Evolutionary conservation across 2,329 filamentous ascomycete genomes (phyloP).

Genomic region (Coleophoma cylindrospora): DNA sequence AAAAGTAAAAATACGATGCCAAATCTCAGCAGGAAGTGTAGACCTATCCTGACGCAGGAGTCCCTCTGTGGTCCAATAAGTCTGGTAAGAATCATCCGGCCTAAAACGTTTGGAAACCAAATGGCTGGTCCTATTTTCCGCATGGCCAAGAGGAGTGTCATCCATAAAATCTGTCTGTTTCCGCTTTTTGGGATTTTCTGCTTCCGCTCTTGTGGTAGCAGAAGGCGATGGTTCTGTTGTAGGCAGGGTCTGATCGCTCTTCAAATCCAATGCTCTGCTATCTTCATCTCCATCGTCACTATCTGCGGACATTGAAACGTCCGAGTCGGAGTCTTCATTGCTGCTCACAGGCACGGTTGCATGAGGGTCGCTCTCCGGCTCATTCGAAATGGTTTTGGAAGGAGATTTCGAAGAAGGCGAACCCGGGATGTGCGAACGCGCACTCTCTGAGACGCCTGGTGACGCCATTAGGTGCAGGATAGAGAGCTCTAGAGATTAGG

Average conservation of each 20-base stretch:
- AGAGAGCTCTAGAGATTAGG: no score
- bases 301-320: conserved; percentile 30
- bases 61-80: conserved; percentile 12
- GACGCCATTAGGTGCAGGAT: conserved; percentile 13
- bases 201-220: neutral
- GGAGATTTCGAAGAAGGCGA: conserved; percentile 15
- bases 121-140: conserved; percentile 6
- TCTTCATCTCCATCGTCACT: conserved; percentile 24
- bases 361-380: conserved; percentile 4
- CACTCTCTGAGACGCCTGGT: conserved; percentile 15
- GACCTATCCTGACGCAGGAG: conserved; percentile 16
- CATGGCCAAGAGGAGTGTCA: conserved; percentile 10
- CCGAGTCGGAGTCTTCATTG: conserved; percentile 26
- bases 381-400: conserved; percentile 8
- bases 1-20: conserved; percentile 66
- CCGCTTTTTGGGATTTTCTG: conserved; percentile 18
- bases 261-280: conserved; percentile 1
- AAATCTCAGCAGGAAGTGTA: conserved; percentile 55
- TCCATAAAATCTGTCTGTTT: conserved; percentile 14
- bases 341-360: conserved; percentile 10
- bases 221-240: conserved; percentile 1
- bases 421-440: conserved; percentile 21
- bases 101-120: conserved; percentile 22
- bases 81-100: conserved; percentile 12
- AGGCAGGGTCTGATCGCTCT: conserved; percentile 3